Evolutionary conservation across 2,329 filamentous ascomycete genomes (phyloP).

Genomic region (Pezicula radicicola): DNA sequence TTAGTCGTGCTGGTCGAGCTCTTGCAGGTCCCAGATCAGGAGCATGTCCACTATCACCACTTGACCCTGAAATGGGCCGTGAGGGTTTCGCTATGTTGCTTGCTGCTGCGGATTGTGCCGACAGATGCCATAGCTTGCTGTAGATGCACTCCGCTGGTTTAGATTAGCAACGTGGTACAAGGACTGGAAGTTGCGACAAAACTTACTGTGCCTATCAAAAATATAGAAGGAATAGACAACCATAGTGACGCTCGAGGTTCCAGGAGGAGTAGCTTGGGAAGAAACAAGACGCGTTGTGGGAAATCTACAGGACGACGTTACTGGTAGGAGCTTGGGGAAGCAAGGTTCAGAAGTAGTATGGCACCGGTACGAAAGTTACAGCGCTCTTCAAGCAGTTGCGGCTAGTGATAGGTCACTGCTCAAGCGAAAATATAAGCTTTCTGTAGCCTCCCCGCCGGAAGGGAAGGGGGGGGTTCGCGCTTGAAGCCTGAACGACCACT

Average conservation of each 20-base stretch:
- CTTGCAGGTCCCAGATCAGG: slow-evolving; percentile 27
- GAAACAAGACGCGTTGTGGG: neutral
- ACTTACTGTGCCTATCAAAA: slow-evolving; percentile 93
- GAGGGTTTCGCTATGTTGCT: slow-evolving; percentile 23
- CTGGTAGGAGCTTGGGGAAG: too few relatives aligned
- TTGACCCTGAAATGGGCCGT: slow-evolving; percentile 46
- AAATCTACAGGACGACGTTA: neutral
- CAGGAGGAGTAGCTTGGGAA: slow-evolving; percentile 1
- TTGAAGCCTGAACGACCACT: neutral
- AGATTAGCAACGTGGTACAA: slow-evolving; percentile 6
- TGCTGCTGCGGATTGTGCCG: neutral
- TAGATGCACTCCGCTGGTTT: slow-evolving; percentile 91
- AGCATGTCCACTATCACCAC: slow-evolving; percentile 33
- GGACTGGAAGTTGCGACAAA: neutral
- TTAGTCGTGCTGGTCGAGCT: slow-evolving; percentile 26
- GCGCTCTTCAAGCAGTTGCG: too few relatives aligned
- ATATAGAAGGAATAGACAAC: slow-evolving; percentile 98
- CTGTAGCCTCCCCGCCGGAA: slow-evolving; percentile 4
- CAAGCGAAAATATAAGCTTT: slow-evolving; percentile 17
- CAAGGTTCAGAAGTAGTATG: too few relatives aligned
- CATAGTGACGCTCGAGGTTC: slow-evolving; percentile 53
- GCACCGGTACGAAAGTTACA: too few relatives aligned
- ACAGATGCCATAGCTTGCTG: slow-evolving; percentile 75
- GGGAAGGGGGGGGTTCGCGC: neutral
- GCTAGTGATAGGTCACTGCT: too few relatives aligned